Percentiles rank a stretch among this genome's conserved stretches.
These are phyloP conservation scores for Parsonsia alboflavescens DNA, from an alignment of 257 asterid genomes.

Conservation along the genomic window DNA sequence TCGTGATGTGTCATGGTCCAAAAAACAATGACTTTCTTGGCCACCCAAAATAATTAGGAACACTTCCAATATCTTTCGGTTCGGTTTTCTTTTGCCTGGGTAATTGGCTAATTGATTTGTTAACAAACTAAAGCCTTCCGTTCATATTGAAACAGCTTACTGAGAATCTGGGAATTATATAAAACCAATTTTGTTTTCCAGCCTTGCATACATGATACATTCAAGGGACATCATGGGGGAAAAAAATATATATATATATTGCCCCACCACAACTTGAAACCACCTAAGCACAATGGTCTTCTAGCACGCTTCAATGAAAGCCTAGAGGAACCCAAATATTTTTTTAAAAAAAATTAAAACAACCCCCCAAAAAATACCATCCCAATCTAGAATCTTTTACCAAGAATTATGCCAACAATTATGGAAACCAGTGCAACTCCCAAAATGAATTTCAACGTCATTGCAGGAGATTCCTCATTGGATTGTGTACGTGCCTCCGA, in stretches of 20 bases:
- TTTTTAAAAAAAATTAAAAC: no score
- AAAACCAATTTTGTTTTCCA: neutral
- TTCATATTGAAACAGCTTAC: neutral
- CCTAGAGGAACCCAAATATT: no score
- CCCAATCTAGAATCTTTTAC: constrained; percentile 52
- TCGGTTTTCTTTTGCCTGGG: no score
- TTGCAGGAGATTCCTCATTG: constrained; percentile 33
- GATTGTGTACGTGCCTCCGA: constrained; percentile 36
- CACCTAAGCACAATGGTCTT: neutral
- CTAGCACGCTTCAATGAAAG: neutral
- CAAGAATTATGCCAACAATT: constrained; percentile 61
- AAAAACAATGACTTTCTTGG: no score
- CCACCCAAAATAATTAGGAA: no score
- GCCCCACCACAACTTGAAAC: neutral
- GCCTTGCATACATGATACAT: constrained; percentile 4
- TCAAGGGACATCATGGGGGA: neutral
- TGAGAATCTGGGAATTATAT: neutral
- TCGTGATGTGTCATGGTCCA: no score
- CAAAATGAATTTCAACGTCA: constrained; percentile 43
- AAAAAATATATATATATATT: constrained; percentile 4
- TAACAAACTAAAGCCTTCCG: neutral
- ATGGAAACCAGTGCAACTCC: constrained; percentile 83
- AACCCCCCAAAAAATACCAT: no score
- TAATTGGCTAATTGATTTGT: no score
- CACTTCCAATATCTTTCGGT: no score